A percentile compares a stretch with the other conserved stretches of the same genome.
Evolutionary conservation across 805 yeast species (phyloP).

Genomic region (Cyberlindnera meyerae): DNA sequence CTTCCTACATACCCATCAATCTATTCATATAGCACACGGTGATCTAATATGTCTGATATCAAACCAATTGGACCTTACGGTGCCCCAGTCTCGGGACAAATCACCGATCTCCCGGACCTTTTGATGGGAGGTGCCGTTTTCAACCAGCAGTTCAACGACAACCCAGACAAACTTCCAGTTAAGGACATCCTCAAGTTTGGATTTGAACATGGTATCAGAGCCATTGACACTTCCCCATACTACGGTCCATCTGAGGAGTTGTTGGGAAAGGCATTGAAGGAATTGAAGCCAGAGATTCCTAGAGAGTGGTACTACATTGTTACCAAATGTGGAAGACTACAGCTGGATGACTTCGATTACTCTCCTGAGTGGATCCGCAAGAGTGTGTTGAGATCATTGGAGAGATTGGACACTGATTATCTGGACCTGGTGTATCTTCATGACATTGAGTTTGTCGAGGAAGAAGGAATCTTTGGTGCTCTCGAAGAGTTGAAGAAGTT

Average conservation of each 20-base stretch:
- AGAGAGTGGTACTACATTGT: constrained; percentile 67
- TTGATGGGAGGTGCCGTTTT: constrained; percentile 87
- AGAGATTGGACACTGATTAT: constrained; percentile 61
- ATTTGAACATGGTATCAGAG: constrained; percentile 62
- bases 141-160: constrained; percentile 70
- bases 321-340: constrained; percentile 82
- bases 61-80: constrained; percentile 19
- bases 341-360: constrained; percentile 70
- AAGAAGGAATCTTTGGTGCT: constrained; percentile 54
- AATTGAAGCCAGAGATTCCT: constrained; percentile 33
- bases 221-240: constrained; percentile 89
- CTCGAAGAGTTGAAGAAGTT: constrained; percentile 52
- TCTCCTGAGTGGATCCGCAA: constrained; percentile 51
- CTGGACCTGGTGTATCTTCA: constrained; percentile 83
- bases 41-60: constrained; percentile 8
- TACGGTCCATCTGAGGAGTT: constrained; percentile 84
- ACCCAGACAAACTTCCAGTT: constrained; percentile 59
- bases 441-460: constrained; percentile 77
- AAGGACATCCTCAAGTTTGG: constrained; percentile 54
- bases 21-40: no score
- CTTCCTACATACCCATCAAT: no score
- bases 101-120: constrained; percentile 46
- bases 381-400: constrained; percentile 63
- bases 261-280: constrained; percentile 60
- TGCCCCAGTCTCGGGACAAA: constrained; percentile 18